Base-by-base conservation (phyloP, 495 filamentous ascomycete genomes). In the Penicillium paxilli region DNA sequence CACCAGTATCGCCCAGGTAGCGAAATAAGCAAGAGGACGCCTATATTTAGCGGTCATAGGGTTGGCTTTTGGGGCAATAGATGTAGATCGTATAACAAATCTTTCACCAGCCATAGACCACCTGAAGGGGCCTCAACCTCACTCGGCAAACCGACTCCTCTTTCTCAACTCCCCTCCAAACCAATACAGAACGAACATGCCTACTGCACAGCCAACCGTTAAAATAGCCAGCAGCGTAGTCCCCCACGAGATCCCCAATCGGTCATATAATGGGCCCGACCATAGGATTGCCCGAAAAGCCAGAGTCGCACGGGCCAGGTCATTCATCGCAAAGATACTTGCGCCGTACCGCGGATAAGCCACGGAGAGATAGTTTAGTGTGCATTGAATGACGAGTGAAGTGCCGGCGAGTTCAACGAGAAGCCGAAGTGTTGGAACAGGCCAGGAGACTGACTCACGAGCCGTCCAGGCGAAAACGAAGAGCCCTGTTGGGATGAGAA, bases 291-390 rank as follows among this genome's bases (percentile, higher is more conserved):
- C 42, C 1, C 47, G 47, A 17, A 35, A 35, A 2, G 53, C 53
- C 7, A 56, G n/a, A 12, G 0, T 51, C 1, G 59, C 65, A 11
- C 78, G 61, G n/a, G 67, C 61, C 56, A 79, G 71, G 50, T 80
- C 78, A 49, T 81, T 83, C 1, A 65, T 71, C 0, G 80, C 80
- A 52, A 82, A 81, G n/a, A 81, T 49, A 1, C 60, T 68, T 2
- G 79, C 80, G 5, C 80, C 79, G 60, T 86, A 85, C 42, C 75
- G 69, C 14, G 82, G 81, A 57, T 86, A 86, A 1, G 68, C 65
- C 1, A 84, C 52, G 0, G 82, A 9, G 69, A 83, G 57, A 55
- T 83, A 83, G 24, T 80, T 55, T 59, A 82, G 78, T 25, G 82
- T 74, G 63, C 80, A 83, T 63, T 86, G 82, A 55, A 82, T 74